These are phyloP conservation scores for Pinus tabuliformis DNA, from an alignment of 75 land plant species.

Conservation along the genomic window DNA sequence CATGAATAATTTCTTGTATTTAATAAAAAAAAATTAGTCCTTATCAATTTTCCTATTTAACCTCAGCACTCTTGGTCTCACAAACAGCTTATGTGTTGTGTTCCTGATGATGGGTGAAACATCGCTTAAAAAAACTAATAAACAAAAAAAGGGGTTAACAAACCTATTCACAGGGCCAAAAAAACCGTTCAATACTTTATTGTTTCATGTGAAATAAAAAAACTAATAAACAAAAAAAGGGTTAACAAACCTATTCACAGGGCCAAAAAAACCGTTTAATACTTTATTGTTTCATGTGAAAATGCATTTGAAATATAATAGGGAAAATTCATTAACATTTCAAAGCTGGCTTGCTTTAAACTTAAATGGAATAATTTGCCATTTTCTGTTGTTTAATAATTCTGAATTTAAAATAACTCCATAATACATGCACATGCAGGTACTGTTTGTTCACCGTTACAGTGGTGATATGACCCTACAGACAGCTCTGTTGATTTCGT, in stretches of 20 bases:
- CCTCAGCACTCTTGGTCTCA: too few relatives aligned
- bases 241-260: not conserved
- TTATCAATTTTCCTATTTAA: too few relatives aligned
- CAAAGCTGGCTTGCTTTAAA: too few relatives aligned
- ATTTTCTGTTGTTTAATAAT: not conserved
- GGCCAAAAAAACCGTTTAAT: not conserved
- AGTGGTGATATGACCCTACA: slow-evolving; percentile 40
- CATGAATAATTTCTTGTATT: too few relatives aligned
- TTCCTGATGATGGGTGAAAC: too few relatives aligned
- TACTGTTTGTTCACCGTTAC: slow-evolving; percentile 63
- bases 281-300: not conserved
- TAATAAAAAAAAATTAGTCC: too few relatives aligned
- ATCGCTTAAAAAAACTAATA: too few relatives aligned
- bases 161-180: not conserved
- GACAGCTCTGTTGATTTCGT: slow-evolving; percentile 15
- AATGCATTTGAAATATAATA: not conserved
- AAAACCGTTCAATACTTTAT: not conserved
- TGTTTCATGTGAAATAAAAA: not conserved
- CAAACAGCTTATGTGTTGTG: too few relatives aligned
- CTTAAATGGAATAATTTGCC: too few relatives aligned
- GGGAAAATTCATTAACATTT: too few relatives aligned
- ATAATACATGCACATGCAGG: slow-evolving; percentile 23
- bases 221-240: too few relatives aligned
- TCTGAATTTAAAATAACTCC: not conserved
- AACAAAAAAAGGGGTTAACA: too few relatives aligned